Percentiles rank a stretch among this genome's conserved stretches.
Conservation (phyloP, 805 yeast species). For the Candida manassasensis region DNA sequence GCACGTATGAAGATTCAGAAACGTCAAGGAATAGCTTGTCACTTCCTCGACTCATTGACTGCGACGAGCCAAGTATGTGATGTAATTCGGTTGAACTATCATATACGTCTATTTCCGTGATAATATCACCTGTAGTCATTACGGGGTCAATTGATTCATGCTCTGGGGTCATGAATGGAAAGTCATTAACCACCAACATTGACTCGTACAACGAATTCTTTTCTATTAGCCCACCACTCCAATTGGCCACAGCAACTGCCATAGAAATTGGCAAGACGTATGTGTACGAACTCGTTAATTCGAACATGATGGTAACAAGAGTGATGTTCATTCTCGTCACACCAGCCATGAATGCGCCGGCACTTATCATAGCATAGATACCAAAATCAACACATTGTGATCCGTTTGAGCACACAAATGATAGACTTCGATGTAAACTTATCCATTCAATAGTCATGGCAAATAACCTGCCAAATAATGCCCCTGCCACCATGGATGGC, state of each 20-base stretch:
- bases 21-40: slow-evolving; percentile 31
- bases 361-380: slow-evolving; percentile 50
- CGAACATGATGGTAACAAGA: slow-evolving; percentile 47
- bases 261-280: slow-evolving; percentile 55
- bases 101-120: slow-evolving; percentile 17
- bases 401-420: slow-evolving; percentile 4
- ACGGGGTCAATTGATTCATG: slow-evolving; percentile 31
- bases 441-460: slow-evolving; percentile 41
- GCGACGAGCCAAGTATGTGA: no score
- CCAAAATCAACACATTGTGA: slow-evolving; percentile 41
- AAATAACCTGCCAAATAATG: slow-evolving; percentile 50
- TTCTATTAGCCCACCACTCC: slow-evolving; percentile 51
- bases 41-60: no score
- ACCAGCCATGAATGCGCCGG: slow-evolving; percentile 56
- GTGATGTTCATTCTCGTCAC: slow-evolving; percentile 53
- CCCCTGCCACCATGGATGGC: slow-evolving; percentile 62
- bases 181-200: slow-evolving; percentile 42
- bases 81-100: slow-evolving; percentile 9
- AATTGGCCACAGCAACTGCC: slow-evolving; percentile 52
- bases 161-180: slow-evolving; percentile 48
- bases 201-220: slow-evolving; percentile 48
- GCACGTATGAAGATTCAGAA: slow-evolving; percentile 28
- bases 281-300: slow-evolving; percentile 51
- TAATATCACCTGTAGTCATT: slow-evolving; percentile 30
- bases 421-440: slow-evolving; percentile 13